These are phyloP conservation scores for Effrenium voratum DNA, from an alignment of 73 alveolate genomes.

Conservation along the genomic window DNA sequence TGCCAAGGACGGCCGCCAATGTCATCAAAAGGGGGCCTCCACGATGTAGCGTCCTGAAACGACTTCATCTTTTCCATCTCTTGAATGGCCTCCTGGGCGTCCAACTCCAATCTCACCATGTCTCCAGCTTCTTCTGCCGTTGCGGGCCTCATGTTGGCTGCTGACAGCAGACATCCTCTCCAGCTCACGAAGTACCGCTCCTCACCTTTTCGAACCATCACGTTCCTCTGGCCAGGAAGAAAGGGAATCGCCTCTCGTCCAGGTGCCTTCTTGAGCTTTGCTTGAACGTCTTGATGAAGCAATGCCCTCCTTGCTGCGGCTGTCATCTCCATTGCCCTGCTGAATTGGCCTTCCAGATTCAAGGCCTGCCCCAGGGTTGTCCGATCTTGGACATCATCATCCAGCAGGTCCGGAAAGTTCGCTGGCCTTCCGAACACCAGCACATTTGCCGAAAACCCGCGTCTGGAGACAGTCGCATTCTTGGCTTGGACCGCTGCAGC, in stretches of 20 bases:
- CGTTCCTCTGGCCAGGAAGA: neutral
- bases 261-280: neutral
- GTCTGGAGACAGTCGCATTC: neutral
- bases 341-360: neutral
- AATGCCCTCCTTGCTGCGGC: neutral
- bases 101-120: neutral
- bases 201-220: neutral
- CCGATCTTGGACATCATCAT: neutral
- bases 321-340: neutral
- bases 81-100: too few relatives aligned
- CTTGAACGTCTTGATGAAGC: neutral
- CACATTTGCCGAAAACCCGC: neutral
- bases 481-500: neutral
- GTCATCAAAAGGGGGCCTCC: too few relatives aligned
- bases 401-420: neutral
- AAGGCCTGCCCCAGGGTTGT: neutral
- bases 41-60: too few relatives aligned
- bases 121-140: neutral
- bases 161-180: neutral
- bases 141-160: neutral
- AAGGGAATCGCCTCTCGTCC: neutral
- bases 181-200: neutral
- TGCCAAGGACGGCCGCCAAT: too few relatives aligned
- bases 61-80: too few relatives aligned
- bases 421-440: slow-evolving; percentile 3